Evolutionary conservation across 2,329 filamentous ascomycete genomes (phyloP).

Genomic region (Aspergillus pseudoterreus): DNA sequence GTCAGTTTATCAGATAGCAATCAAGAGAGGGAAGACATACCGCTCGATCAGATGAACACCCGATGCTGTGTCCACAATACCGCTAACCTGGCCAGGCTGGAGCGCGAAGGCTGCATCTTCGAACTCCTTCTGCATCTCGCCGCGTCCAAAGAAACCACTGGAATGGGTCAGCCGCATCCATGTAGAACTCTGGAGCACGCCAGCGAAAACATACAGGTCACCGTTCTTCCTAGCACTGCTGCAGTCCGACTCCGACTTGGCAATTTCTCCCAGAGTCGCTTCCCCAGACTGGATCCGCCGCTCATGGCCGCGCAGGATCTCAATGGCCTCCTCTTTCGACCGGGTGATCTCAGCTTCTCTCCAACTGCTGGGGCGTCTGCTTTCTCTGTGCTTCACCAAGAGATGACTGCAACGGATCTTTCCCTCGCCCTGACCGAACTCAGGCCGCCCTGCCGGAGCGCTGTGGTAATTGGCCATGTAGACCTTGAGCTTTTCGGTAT

Average conservation of each 20-base stretch:
- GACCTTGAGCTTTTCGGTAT: slow-evolving; percentile 85
- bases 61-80: slow-evolving; percentile 85
- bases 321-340: slow-evolving; percentile 78
- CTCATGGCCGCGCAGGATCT: slow-evolving; percentile 73
- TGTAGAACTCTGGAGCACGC: background rate
- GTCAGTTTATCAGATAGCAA: background rate
- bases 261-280: slow-evolving; percentile 73
- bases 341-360: slow-evolving; percentile 84
- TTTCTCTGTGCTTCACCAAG: slow-evolving; percentile 87
- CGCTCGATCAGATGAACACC: slow-evolving; percentile 94
- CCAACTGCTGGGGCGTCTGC: slow-evolving; percentile 89
- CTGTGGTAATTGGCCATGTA: slow-evolving; percentile 92
- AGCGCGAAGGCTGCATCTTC: slow-evolving; percentile 94
- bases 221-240: slow-evolving; percentile 91
- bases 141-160: slow-evolving; percentile 84
- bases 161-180: slow-evolving; percentile 12
- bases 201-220: slow-evolving; percentile 63
- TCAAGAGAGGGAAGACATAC: slow-evolving; percentile 46
- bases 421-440: slow-evolving; percentile 54
- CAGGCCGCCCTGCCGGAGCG: slow-evolving; percentile 36
- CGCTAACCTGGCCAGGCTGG: slow-evolving; percentile 79
- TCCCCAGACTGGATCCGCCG: slow-evolving; percentile 68
- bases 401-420: slow-evolving; percentile 94
- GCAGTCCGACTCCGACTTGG: slow-evolving; percentile 87
- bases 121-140: slow-evolving; percentile 98